These are phyloP conservation scores for Candida maesae DNA, from an alignment of 805 yeast genomes.

Conservation along the genomic window DNA sequence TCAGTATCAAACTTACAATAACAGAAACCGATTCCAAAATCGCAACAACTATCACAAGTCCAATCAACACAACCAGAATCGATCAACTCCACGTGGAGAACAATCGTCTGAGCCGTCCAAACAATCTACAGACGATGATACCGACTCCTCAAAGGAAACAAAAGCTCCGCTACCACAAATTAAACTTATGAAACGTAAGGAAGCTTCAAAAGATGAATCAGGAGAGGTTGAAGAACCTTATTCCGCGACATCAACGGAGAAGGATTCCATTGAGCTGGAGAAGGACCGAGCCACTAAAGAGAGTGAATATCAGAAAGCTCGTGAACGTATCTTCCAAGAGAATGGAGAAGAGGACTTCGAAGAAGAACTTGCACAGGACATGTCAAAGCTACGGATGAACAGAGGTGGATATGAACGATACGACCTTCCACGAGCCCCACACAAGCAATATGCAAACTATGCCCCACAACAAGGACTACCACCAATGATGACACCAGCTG, in stretches of 20 bases:
- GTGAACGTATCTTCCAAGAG: constrained; percentile 35
- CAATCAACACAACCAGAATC: constrained; percentile 1
- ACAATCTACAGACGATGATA: neutral
- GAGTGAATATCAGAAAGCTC: constrained; percentile 37
- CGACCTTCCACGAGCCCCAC: constrained; percentile 2
- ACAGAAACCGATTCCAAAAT: neutral
- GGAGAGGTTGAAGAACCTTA: neutral
- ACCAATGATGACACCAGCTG: neutral
- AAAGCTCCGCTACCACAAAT: constrained; percentile 6
- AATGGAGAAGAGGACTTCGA: constrained; percentile 27
- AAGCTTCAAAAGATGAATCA: neutral
- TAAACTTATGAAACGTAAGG: constrained; percentile 28
- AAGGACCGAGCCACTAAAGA: constrained; percentile 38
- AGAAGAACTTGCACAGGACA: constrained; percentile 10
- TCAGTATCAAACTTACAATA: constrained; percentile 3
- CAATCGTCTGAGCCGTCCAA: neutral
- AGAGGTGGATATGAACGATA: neutral
- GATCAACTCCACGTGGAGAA: neutral
- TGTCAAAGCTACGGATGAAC: constrained; percentile 6
- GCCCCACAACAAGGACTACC: neutral
- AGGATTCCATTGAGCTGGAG: too few species aligned
- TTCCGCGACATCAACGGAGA: too few species aligned
- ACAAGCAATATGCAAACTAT: constrained; percentile 1
- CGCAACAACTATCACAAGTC: constrained; percentile 2
- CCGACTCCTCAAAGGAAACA: neutral